A percentile compares a stretch with the other conserved stretches of the same genome.
phyloP scores from a whole-genome alignment of 1,284 basidiomycete species.

The Flammula alnicola region DNA sequence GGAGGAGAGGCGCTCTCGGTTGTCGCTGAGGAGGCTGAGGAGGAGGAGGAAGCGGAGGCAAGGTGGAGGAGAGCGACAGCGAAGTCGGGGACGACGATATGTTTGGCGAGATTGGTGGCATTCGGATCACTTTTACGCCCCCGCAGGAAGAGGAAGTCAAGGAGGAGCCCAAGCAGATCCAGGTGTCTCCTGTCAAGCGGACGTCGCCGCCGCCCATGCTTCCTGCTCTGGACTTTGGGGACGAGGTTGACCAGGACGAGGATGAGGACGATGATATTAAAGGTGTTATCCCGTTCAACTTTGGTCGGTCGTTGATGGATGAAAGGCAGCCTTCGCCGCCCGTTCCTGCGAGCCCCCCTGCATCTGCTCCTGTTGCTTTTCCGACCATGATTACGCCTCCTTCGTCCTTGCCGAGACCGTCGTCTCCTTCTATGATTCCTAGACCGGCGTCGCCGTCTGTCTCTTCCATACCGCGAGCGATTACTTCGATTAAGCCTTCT shows the following conservation, averaged over 20 bases:
- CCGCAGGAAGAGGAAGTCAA: slow-evolving; percentile 44
- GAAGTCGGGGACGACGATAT: slow-evolving; percentile 47
- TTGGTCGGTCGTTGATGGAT: slow-evolving; percentile 36
- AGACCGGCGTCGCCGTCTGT: slow-evolving; percentile 27
- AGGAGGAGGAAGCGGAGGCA: slow-evolving; percentile 43
- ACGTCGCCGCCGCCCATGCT: slow-evolving; percentile 34
- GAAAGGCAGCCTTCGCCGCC: slow-evolving; percentile 18
- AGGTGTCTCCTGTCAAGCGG: slow-evolving; percentile 27
- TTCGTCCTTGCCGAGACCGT: slow-evolving; percentile 21
- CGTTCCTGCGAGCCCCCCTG: slow-evolving; percentile 8
- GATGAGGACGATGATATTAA: slow-evolving; percentile 28
- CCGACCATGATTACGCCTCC: slow-evolving; percentile 24
- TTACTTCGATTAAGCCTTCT: slow-evolving; percentile 24
- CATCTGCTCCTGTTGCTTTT: slow-evolving; percentile 7
- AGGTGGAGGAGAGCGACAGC: slow-evolving; percentile 31
- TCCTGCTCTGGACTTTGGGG: slow-evolving; percentile 37
- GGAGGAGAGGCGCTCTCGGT: slow-evolving; percentile 39
- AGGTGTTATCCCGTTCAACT: slow-evolving; percentile 39
- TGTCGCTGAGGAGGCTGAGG: slow-evolving; percentile 39
- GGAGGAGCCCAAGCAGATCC: slow-evolving; percentile 33
- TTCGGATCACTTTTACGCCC: slow-evolving; percentile 70
- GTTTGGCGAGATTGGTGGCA: slow-evolving; percentile 59
- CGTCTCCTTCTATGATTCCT: slow-evolving; percentile 27
- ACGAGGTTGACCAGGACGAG: slow-evolving; percentile 31
- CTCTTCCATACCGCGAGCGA: slow-evolving; percentile 17